Conservation (phyloP, 2,329 filamentous ascomycete species). For the Sclerotinia sclerotiorum region DNA sequence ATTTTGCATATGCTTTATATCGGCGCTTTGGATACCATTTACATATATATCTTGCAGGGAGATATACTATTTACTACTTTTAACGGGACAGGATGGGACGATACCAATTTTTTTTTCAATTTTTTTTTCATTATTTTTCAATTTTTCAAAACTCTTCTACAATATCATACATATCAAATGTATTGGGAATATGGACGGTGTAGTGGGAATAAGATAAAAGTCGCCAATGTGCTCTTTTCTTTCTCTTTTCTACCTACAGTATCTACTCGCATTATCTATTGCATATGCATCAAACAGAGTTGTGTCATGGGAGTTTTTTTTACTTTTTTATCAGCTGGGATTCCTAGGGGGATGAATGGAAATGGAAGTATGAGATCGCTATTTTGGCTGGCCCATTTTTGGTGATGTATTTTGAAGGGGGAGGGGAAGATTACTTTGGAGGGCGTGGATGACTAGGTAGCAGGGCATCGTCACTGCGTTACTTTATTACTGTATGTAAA, state of each 20-base stretch:
- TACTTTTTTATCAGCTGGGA: background rate
- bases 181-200: background rate
- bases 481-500: constrained; percentile 7
- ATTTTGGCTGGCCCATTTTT: constrained; percentile 15
- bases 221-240: background rate
- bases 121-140: background rate
- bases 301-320: background rate
- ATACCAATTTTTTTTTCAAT: constrained; percentile 20
- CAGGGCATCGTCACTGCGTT: background rate
- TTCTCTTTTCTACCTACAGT: background rate
- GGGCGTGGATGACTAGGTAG: too few relatives aligned
- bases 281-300: constrained; percentile 7
- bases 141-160: background rate
- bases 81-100: constrained; percentile 20
- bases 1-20: constrained; percentile 18
- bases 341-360: background rate
- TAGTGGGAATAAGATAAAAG: constrained; percentile 9
- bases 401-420: background rate
- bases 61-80: constrained; percentile 18
- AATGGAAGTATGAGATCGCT: constrained; percentile 2
- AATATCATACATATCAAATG: constrained; percentile 13
- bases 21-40: constrained; percentile 23
- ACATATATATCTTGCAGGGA: constrained; percentile 14
- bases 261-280: background rate
- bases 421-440: background rate